Percentiles rank a stretch among this genome's conserved stretches.
phyloP scores from a whole-genome alignment of 2,329 filamentous ascomycete genomes.

The Colletotrichum siamense region DNA sequence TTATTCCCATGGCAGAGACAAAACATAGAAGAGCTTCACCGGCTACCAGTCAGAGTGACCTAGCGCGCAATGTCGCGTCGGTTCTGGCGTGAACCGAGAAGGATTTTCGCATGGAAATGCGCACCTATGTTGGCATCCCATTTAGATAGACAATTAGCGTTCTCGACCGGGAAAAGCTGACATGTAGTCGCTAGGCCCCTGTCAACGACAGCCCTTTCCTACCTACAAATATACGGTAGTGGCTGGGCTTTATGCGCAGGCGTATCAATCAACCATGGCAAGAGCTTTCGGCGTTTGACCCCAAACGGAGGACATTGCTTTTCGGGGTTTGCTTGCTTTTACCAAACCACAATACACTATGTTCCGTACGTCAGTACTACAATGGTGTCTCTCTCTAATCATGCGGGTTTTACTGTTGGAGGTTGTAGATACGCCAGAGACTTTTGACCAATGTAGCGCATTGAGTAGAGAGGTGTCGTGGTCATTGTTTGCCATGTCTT shows the following conservation, averaged over 20 bases:
- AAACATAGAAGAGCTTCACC: accelerated
- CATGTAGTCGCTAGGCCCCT: neutral
- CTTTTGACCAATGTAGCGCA: neutral
- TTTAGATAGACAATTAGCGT: neutral
- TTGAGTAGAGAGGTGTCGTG: neutral
- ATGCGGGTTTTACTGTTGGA: neutral
- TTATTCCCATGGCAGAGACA: neutral
- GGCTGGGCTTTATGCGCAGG: neutral
- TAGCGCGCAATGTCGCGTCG: neutral
- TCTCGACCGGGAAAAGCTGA: neutral
- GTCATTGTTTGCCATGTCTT: neutral
- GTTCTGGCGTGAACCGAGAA: neutral
- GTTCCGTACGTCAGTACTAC: neutral
- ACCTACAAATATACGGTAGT: neutral
- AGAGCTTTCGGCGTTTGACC: neutral
- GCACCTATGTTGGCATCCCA: neutral
- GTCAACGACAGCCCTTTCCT: accelerated
- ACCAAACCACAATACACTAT: neutral
- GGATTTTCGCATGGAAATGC: neutral
- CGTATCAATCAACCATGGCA: neutral
- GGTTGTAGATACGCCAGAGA: neutral
- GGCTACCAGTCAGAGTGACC: neutral
- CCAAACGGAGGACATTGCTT: accelerated
- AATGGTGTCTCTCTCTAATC: neutral
- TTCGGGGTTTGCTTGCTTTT: neutral